Conservation (phyloP, 2,329 filamentous ascomycete genomes). For the Cercospora sesami region DNA sequence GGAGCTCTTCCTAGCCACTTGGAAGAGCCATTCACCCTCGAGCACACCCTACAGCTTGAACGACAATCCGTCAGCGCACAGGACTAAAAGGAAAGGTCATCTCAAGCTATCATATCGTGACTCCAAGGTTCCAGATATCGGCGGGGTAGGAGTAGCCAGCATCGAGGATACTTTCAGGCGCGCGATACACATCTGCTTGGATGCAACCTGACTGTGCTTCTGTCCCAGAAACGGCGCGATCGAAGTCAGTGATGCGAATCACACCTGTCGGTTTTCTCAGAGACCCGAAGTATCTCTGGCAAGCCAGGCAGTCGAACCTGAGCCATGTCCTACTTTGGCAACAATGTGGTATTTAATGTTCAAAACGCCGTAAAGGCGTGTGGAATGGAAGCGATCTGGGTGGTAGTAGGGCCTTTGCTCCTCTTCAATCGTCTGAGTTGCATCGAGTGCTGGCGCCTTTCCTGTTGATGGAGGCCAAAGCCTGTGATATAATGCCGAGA, state of each 20-base stretch:
- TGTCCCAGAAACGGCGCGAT: slow-evolving; percentile 19
- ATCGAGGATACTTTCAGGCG: slow-evolving; percentile 25
- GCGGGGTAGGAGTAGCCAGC: slow-evolving; percentile 27
- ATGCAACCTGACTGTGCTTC: slow-evolving; percentile 19
- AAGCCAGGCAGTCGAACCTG: slow-evolving; percentile 46
- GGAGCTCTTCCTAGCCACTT: slow-evolving; percentile 3
- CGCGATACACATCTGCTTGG: slow-evolving; percentile 25
- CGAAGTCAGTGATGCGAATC: slow-evolving; percentile 23
- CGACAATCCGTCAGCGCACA: slow-evolving; percentile 1
- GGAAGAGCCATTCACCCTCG: slow-evolving; percentile 29
- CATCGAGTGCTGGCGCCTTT: background rate
- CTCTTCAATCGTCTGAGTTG: background rate
- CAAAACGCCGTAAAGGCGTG: slow-evolving; percentile 39
- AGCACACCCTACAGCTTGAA: slow-evolving; percentile 24
- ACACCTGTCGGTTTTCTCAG: slow-evolving; percentile 15
- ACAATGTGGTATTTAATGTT: slow-evolving; percentile 40
- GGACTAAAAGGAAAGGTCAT: background rate
- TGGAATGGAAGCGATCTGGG: slow-evolving; percentile 32
- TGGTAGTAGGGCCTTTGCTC: background rate
- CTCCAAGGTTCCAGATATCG: slow-evolving; percentile 35
- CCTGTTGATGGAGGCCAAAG: background rate
- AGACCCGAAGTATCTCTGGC: slow-evolving; percentile 36
- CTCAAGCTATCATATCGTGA: slow-evolving; percentile 26
- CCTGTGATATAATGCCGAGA: background rate
- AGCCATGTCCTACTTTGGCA: slow-evolving; percentile 46